A percentile compares a stretch with the other conserved stretches of the same genome.
phyloP scores from a whole-genome alignment of 202 grass and related monocot genomes.

The Zoysia matrella region DNA sequence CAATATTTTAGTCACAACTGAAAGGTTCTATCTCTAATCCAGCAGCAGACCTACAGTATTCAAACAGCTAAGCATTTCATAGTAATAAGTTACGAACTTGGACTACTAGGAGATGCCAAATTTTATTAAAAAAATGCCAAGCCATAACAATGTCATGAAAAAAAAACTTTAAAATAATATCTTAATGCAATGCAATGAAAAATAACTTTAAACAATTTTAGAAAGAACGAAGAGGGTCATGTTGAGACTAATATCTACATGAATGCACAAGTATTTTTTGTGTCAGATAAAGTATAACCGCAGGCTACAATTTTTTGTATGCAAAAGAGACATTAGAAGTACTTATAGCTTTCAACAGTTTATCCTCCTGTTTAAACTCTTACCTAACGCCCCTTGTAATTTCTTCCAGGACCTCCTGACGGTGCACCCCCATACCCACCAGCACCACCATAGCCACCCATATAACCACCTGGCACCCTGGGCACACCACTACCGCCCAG shows the following conservation, averaged over 20 bases:
- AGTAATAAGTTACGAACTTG: neutral
- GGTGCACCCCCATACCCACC: slow-evolving; percentile 36
- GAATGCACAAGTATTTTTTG: slow-evolving; percentile 11
- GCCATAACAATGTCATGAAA: neutral
- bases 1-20: neutral
- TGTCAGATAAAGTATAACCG: slow-evolving; percentile 4
- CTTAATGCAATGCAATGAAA: neutral
- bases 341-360: slow-evolving; percentile 17
- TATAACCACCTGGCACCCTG: slow-evolving; percentile 60
- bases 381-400: slow-evolving; percentile 92
- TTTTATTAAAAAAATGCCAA: slow-evolving; percentile 11
- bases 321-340: slow-evolving; percentile 37
- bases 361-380: slow-evolving; percentile 40
- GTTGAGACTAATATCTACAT: neutral
- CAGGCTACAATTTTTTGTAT: neutral
- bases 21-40: neutral
- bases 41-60: neutral
- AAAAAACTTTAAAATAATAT: neutral
- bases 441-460: slow-evolving; percentile 72
- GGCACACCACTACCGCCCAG: slow-evolving; percentile 51
- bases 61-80: slow-evolving; percentile 23
- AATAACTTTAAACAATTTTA: neutral
- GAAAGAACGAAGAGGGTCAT: neutral
- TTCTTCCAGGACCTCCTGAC: slow-evolving; percentile 74
- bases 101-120: neutral